Evolutionary conservation across 495 filamentous ascomycete genomes (phyloP).

Genomic region (Lasiosphaeria miniovina): DNA sequence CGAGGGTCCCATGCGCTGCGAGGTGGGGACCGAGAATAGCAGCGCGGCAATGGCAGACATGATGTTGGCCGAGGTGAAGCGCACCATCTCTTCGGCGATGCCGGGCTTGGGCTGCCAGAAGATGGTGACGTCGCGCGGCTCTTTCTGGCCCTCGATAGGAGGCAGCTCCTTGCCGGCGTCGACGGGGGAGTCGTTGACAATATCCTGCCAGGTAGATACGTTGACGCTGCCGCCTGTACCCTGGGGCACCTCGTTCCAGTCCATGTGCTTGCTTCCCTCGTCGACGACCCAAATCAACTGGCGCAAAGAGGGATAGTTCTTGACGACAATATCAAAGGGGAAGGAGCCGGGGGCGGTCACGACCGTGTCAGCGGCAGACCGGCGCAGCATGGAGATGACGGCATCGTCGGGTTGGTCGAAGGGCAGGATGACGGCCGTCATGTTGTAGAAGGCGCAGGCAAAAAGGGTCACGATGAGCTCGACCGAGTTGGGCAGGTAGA

Average conservation of each 20-base stretch:
- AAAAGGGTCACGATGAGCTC: slow-evolving; percentile 70
- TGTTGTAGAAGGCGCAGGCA: slow-evolving; percentile 72
- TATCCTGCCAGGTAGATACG: slow-evolving; percentile 83
- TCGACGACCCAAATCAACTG: slow-evolving; percentile 93
- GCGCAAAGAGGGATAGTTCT: slow-evolving; percentile 64
- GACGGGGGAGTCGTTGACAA: slow-evolving; percentile 62
- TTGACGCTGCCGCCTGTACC: slow-evolving; percentile 67
- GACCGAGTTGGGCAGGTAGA: slow-evolving; percentile 91
- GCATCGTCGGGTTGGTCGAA: slow-evolving; percentile 66
- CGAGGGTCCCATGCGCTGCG: slow-evolving; percentile 64
- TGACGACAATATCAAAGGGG: slow-evolving; percentile 69
- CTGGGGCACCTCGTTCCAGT: slow-evolving; percentile 76
- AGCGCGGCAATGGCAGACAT: slow-evolving; percentile 77
- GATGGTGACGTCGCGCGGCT: slow-evolving; percentile 54
- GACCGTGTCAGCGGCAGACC: slow-evolving; percentile 71
- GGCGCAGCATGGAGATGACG: slow-evolving; percentile 65
- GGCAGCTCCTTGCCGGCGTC: slow-evolving; percentile 45
- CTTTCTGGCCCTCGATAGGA: slow-evolving; percentile 40
- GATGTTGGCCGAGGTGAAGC: slow-evolving; percentile 76
- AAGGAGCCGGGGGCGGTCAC: slow-evolving; percentile 85
- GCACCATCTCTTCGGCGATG: slow-evolving; percentile 62
- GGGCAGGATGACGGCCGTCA: slow-evolving; percentile 79
- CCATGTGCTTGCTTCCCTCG: slow-evolving; percentile 85
- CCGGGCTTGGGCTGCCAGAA: slow-evolving; percentile 58
- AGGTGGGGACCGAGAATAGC: slow-evolving; percentile 66